Conservation (phyloP, 192 early-diverging fungal species). For the Cetraspora pellucida region DNA sequence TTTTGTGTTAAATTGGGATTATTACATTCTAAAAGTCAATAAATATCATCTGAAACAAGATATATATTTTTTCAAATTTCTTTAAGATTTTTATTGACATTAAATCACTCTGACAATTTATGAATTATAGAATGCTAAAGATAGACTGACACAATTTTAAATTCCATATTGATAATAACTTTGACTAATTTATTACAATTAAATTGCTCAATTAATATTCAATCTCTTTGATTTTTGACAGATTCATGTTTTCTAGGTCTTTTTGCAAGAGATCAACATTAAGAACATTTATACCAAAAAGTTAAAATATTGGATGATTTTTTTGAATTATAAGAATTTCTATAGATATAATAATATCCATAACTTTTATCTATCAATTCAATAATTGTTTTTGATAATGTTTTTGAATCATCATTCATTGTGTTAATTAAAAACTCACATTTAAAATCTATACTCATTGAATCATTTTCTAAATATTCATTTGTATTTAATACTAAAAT, state of each 20-base stretch:
- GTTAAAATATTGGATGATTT: neutral
- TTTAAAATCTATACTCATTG: too few species aligned
- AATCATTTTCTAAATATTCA: too few species aligned
- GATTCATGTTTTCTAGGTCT: neutral
- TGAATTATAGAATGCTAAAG: neutral
- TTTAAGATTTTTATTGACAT: neutral
- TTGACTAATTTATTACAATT: neutral
- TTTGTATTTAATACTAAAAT: too few species aligned
- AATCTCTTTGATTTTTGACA: neutral
- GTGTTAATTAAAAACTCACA: too few species aligned
- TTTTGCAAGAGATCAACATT: neutral
- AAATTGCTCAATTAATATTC: neutral
- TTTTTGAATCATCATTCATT: too few species aligned
- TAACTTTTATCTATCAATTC: too few species aligned
- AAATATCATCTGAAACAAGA: neutral
- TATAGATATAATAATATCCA: too few species aligned
- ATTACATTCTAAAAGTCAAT: neutral
- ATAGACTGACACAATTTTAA: neutral
- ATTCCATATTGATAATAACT: neutral
- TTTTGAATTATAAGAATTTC: too few species aligned
- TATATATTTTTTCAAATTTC: constrained; percentile 14
- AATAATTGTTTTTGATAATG: too few species aligned
- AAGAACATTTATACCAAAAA: neutral
- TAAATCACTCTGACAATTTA: neutral
- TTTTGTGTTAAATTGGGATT: neutral